A percentile compares a stretch with the other conserved stretches of the same genome.
phyloP scores from a whole-genome alignment of 768 basidiomycete genomes.

The Lactifluus pinguis region DNA sequence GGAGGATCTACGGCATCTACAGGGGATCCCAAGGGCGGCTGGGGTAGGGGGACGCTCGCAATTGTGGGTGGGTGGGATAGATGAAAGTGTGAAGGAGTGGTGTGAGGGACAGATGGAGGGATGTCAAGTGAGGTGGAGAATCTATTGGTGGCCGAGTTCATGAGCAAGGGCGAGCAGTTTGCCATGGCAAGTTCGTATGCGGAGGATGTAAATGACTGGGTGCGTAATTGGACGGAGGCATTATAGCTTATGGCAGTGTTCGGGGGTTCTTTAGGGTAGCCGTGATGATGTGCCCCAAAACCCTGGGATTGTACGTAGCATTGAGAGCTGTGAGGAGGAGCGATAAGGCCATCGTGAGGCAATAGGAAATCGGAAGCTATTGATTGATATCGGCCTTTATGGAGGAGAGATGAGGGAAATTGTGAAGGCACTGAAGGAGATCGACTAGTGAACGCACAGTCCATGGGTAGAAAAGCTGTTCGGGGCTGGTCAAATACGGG shows the following conservation, averaged over 20 bases:
- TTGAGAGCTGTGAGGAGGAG: slow-evolving; percentile 12
- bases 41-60: slow-evolving; percentile 7
- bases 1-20: slow-evolving; percentile 11
- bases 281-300: slow-evolving; percentile 10
- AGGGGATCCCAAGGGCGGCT: not conserved
- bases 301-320: slow-evolving; percentile 15
- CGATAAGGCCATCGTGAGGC: slow-evolving; percentile 16
- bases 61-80: slow-evolving; percentile 1
- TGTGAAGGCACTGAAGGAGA: slow-evolving; percentile 1
- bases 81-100: slow-evolving; percentile 14
- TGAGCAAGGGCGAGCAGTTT: slow-evolving; percentile 6
- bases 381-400: slow-evolving; percentile 64
- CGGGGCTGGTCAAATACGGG: slow-evolving; percentile 55
- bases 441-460: slow-evolving; percentile 26
- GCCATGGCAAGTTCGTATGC: slow-evolving; percentile 18
- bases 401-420: slow-evolving; percentile 7
- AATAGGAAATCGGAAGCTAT: slow-evolving; percentile 16
- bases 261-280: slow-evolving; percentile 17
- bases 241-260: slow-evolving; percentile 15
- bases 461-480: slow-evolving; percentile 25
- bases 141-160: slow-evolving; percentile 9
- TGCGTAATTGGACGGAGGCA: slow-evolving; percentile 12
- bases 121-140: slow-evolving; percentile 3
- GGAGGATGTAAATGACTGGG: slow-evolving; percentile 18
- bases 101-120: slow-evolving; percentile 3